Conservation (phyloP, 2,329 filamentous ascomycete species). For the Colletotrichum eleusines region DNA sequence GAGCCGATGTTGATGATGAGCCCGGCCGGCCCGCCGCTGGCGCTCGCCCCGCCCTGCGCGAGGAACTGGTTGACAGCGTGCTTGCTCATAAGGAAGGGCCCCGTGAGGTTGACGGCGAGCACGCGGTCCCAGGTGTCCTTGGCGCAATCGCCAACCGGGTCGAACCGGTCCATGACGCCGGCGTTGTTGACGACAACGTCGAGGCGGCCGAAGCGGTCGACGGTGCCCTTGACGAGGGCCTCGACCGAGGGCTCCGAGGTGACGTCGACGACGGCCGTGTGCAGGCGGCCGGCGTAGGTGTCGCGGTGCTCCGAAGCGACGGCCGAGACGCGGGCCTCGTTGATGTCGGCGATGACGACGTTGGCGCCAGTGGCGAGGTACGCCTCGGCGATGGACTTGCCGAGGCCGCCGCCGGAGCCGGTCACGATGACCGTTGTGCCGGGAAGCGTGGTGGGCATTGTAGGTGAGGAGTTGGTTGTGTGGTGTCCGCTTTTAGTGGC, state of each 20-base stretch:
- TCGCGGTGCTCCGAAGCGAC: slow-evolving; percentile 30
- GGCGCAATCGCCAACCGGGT: slow-evolving; percentile 62
- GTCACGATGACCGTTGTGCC: slow-evolving; percentile 50
- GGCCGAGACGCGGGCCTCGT: slow-evolving; percentile 38
- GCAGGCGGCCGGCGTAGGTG: slow-evolving; percentile 39
- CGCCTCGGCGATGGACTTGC: slow-evolving; percentile 48
- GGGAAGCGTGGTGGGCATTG: slow-evolving; percentile 31
- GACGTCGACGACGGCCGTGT: slow-evolving; percentile 34
- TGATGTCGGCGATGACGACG: slow-evolving; percentile 51
- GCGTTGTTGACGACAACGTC: slow-evolving; percentile 71
- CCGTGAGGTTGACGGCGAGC: slow-evolving; percentile 68
- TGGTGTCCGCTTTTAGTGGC: background rate
- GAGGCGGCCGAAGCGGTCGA: slow-evolving; percentile 43
- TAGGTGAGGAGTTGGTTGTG: background rate
- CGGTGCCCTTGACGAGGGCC: slow-evolving; percentile 29
- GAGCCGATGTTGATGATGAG: slow-evolving; percentile 46
- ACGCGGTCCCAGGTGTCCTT: slow-evolving; percentile 65
- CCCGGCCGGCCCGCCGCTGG: slow-evolving; percentile 33
- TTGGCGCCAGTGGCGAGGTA: slow-evolving; percentile 50
- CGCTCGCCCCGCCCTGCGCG: slow-evolving; percentile 47
- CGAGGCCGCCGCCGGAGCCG: slow-evolving; percentile 50
- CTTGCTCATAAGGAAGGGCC: slow-evolving; percentile 65
- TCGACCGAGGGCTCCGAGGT: slow-evolving; percentile 33
- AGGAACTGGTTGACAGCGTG: slow-evolving; percentile 63
- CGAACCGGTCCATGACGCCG: slow-evolving; percentile 68